A percentile compares a stretch with the other conserved stretches of the same genome.
Conservation (phyloP, 2,329 filamentous ascomycete genomes). For the Fusarium lateritium region DNA sequence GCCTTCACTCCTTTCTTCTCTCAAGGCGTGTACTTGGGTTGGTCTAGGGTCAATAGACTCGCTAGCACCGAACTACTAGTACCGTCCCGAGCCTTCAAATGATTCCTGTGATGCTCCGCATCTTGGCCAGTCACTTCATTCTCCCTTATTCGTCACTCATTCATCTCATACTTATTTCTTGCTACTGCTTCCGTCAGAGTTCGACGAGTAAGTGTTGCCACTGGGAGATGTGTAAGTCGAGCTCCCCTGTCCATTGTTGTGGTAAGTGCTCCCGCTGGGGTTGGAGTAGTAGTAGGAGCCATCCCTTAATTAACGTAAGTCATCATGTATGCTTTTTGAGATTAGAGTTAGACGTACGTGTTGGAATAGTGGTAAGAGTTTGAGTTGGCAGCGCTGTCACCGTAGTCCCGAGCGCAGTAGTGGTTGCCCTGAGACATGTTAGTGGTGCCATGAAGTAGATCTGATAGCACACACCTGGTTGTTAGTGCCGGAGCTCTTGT, state of each 20-base stretch:
- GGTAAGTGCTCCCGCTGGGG: conserved; percentile 76
- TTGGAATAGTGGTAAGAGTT: conserved; percentile 80
- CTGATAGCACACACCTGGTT: conserved; percentile 63
- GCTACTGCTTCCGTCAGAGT: conserved; percentile 13
- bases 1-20: not conserved
- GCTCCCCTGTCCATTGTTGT: conserved; percentile 72
- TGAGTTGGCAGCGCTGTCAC: conserved; percentile 66
- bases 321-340: not conserved
- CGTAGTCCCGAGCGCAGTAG: conserved; percentile 77
- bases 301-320: conserved; percentile 57
- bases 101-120: not conserved
- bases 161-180: conserved; percentile 28
- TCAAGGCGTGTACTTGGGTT: not conserved
- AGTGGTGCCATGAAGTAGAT: not conserved
- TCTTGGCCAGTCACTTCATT: too few species aligned
- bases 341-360: conserved; percentile 56
- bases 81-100: not conserved
- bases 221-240: conserved; percentile 73
- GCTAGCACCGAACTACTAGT: conserved; percentile 17
- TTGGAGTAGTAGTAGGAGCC: conserved; percentile 84
- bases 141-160: not conserved
- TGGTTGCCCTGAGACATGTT: conserved; percentile 71
- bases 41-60: conserved; percentile 27
- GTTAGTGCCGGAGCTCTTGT: conserved; percentile 73
- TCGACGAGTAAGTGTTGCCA: conserved; percentile 49